Conservation (phyloP, 2,329 filamentous ascomycete species). For the Neoarthrinium moseri region DNA sequence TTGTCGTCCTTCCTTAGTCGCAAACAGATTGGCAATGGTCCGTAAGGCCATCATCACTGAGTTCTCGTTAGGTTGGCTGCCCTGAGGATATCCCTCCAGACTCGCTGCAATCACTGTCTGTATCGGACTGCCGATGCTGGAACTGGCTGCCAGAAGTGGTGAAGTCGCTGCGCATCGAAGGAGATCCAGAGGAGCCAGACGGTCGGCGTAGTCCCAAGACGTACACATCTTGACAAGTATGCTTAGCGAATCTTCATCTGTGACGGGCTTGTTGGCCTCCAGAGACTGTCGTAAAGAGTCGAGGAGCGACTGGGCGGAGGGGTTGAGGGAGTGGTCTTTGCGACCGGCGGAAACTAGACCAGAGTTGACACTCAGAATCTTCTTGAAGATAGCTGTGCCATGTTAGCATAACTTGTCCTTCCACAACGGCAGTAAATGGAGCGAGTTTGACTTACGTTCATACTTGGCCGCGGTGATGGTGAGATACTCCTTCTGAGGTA, state of each 20-base stretch:
- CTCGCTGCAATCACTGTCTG: slow-evolving; percentile 43
- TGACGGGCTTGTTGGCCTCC: slow-evolving; percentile 53
- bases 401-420: slow-evolving; percentile 30
- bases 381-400: slow-evolving; percentile 73
- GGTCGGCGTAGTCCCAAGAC: slow-evolving; percentile 75
- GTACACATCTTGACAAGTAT: slow-evolving; percentile 72
- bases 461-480: slow-evolving; percentile 73
- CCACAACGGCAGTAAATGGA: not conserved
- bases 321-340: slow-evolving; percentile 73
- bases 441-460: slow-evolving; percentile 40
- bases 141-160: slow-evolving; percentile 62
- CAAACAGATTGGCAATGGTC: slow-evolving; percentile 80
- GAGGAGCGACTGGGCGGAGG: slow-evolving; percentile 66
- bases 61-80: slow-evolving; percentile 65
- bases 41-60: slow-evolving; percentile 86
- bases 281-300: slow-evolving; percentile 61
- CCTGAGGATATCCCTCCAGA: slow-evolving; percentile 49
- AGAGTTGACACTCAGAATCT: slow-evolving; percentile 73
- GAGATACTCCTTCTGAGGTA: slow-evolving; percentile 80
- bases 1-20: slow-evolving; percentile 67
- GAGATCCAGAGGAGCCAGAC: slow-evolving; percentile 82
- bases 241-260: slow-evolving; percentile 53
- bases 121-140: slow-evolving; percentile 58
- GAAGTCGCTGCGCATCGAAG: slow-evolving; percentile 77
- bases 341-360: slow-evolving; percentile 68